Percentiles rank a stretch among this genome's conserved stretches.
These are phyloP conservation scores for Globisporangium mamillatum DNA, from an alignment of 352 stramenopile species.

Conservation along the genomic window DNA sequence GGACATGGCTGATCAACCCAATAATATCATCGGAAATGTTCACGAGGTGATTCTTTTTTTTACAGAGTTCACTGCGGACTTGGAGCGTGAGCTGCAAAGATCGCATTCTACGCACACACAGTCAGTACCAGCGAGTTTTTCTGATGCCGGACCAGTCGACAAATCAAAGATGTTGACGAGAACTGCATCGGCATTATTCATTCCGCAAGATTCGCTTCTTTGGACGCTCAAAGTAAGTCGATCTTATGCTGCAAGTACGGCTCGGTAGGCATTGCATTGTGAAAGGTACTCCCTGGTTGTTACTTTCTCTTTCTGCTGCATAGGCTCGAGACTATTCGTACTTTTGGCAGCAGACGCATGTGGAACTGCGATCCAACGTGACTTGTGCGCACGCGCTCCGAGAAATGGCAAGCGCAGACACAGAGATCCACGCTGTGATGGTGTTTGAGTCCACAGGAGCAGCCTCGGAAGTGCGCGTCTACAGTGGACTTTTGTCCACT, in stretches of 20 bases:
- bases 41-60: not conserved
- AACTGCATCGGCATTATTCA: slow-evolving; percentile 10
- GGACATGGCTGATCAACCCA: not conserved
- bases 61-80: slow-evolving; percentile 12
- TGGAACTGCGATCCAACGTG: slow-evolving; percentile 26
- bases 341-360: slow-evolving; percentile 43
- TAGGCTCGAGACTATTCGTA: slow-evolving; percentile 39
- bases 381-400: slow-evolving; percentile 31
- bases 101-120: not conserved
- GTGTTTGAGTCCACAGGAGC: slow-evolving; percentile 16
- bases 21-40: not conserved
- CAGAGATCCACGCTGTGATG: slow-evolving; percentile 21
- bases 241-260: not conserved
- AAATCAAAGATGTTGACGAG: slow-evolving; percentile 18
- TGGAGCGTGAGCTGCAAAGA: slow-evolving; percentile 9
- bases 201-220: slow-evolving; percentile 14
- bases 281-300: not conserved
- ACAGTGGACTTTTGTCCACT: slow-evolving; percentile 30
- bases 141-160: not conserved
- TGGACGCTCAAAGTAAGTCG: slow-evolving; percentile 12
- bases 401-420: slow-evolving; percentile 24
- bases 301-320: not conserved
- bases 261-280: not conserved
- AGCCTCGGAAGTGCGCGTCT: slow-evolving; percentile 17
- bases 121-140: not conserved